Base-by-base conservation (phyloP, 768 basidiomycete species). In the Amanita molliuscula region DNA sequence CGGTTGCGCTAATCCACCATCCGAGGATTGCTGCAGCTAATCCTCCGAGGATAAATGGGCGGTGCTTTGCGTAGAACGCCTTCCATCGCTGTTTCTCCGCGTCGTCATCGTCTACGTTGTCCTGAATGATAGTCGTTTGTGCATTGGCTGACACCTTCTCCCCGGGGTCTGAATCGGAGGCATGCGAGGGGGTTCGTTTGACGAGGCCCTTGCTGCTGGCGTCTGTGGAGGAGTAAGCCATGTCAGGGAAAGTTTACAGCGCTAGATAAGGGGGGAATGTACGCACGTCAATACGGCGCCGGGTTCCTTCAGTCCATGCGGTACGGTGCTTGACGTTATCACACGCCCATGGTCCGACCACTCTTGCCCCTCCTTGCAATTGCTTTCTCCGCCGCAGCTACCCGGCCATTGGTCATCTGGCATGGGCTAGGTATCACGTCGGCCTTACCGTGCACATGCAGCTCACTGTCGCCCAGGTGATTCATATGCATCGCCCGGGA, bases 1-100 rank as follows among this genome's bases (percentile, higher is more conserved):
- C 62, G 0, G 78, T 88, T 7, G 88, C 67, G 53, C 82, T 83
- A 31, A 92, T 81, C 88, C 88, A 92, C 88, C 88, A 92, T 36
- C 77, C 88, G 37, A 90, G 68, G 55, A 92, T 87, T 44, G 82
- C 61, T 10, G 71, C 58, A 8, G 81, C 83, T 0, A 82, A 54
- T 13, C 57, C 77, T 42, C 62, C 64, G 31, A 89, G 67, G 42
- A 80, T 60, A 56, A 67, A 66, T n/a, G 72, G 70, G 10, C 74
- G 68, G 48, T 64, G 56, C 50, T 61, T 67, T 31, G 15, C 40
- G 46, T 60, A 59, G 6, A 64, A 4, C n/a, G 29, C 20, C 16
- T 35, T 50, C 23, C 21, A 21, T 15, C 33, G 33, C 11, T 44
- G 20, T 25, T 33, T 8, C 33, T 20, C 25, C n/a, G 20, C 23